Base-by-base conservation (phyloP, 495 filamentous ascomycete genomes). In the Talaromyces ruber region DNA sequence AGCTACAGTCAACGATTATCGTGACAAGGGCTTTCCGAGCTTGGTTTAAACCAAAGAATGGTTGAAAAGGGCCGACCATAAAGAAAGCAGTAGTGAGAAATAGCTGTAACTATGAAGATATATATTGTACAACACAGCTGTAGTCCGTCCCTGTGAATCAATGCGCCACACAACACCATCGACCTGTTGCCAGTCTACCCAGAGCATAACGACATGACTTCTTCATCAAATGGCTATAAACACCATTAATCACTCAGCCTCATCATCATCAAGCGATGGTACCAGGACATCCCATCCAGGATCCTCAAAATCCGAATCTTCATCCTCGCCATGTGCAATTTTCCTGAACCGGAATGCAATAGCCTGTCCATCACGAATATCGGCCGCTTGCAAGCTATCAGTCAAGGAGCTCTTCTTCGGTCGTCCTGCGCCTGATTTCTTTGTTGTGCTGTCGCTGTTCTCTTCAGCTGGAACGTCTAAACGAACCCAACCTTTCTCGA, bases 301-400 rank as follows among this genome's bases (percentile, higher is more conserved):
- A 24, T 83, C 76, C n/a, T 76, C 79, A n/a, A 74, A 64, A 12
- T 81, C 77, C 12, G 67, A 66, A 47, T 64, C 67, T 21, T 32
- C 25, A 22, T 63, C 45, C 70, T 66, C 50, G 58, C 62, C 64
- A 32, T 63, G 60, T 12, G 37, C 22, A 43, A 12, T 24, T 21
- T 28, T 60, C 58, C 69, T 70, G 63, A 91, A 86, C 45, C 81
- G 81, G 73, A 93, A 93, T n/a, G 90, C 90, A 39, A 93, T 67
- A 3, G 81, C 66, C n/a, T 76, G 74, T 16, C 84, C 84, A 64
- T 91, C 83, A 45, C 71, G 72, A 30, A 88, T 64, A 8, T 81
- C 80, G 3, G 78, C 77, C 25, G 74, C 80, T 65, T 82, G 70
- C 9, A 79, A 74, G 65, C 72, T 78, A 5, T 76, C 32, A 24